These are phyloP conservation scores for Penicillium canescens DNA, from an alignment of 495 filamentous ascomycete genomes.

Conservation along the genomic window DNA sequence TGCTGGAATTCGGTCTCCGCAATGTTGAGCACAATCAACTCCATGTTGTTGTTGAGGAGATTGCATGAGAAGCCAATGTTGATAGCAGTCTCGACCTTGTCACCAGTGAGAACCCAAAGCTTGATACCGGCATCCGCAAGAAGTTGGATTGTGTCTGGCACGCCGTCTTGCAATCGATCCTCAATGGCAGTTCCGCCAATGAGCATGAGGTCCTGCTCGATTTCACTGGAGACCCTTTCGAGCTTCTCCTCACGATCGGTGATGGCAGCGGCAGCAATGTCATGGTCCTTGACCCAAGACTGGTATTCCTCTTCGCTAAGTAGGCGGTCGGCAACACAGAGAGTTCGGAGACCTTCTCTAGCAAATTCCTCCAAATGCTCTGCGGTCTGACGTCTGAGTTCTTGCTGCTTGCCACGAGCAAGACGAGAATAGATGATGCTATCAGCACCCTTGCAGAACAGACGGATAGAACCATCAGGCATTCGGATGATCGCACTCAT, in stretches of 20 bases:
- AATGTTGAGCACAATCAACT: conserved; percentile 88
- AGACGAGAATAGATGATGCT: conserved; percentile 96
- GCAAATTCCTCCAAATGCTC: conserved; percentile 97
- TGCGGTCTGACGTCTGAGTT: conserved; percentile 79
- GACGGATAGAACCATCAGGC: conserved; percentile 87
- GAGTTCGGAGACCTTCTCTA: conserved; percentile 88
- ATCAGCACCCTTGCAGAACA: conserved; percentile 98
- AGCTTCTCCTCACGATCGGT: conserved; percentile 91
- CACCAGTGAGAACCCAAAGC: conserved; percentile 98
- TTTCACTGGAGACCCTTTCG: conserved; percentile 83
- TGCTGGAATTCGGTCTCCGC: conserved; percentile 66
- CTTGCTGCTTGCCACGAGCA: conserved; percentile 78
- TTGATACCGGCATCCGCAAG: conserved; percentile 96
- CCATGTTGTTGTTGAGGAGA: conserved; percentile 95
- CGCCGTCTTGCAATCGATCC: conserved; percentile 94
- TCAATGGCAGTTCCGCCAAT: conserved; percentile 97
- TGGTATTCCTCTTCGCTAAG: conserved; percentile 85
- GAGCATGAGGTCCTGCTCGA: conserved; percentile 86
- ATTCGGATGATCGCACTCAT: conserved; percentile 98
- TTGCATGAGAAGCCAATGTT: conserved; percentile 99
- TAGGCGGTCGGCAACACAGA: conserved; percentile 89
- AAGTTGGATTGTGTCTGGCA: conserved; percentile 93
- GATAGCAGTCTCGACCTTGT: conserved; percentile 99
- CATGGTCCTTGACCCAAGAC: conserved; percentile 82
- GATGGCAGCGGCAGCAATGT: conserved; percentile 81